These are phyloP conservation scores for Saururus chinensis DNA, from an alignment of 164 flowering plant species.

Conservation along the genomic window DNA sequence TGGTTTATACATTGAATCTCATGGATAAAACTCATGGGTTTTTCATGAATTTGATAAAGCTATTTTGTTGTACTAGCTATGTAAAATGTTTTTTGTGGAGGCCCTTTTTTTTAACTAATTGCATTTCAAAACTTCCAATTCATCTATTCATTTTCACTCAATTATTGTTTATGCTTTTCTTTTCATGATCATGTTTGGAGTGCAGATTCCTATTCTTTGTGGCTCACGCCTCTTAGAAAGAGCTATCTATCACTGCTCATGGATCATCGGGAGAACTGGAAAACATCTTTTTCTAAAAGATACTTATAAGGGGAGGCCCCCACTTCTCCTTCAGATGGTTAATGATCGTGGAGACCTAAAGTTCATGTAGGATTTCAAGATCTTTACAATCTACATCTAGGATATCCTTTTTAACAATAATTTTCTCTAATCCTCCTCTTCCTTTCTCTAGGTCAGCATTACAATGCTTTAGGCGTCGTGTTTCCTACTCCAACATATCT, in stretches of 20 bases:
- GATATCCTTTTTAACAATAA: not conserved
- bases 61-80: no score
- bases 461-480: constrained; percentile 65
- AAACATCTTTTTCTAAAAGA: constrained; percentile 72
- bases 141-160: no score
- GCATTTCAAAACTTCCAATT: no score
- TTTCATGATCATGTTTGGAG: not conserved
- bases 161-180: not conserved
- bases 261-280: constrained; percentile 75
- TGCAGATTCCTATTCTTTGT: constrained; percentile 64
- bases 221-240: constrained; percentile 55
- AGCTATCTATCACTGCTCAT: constrained; percentile 36
- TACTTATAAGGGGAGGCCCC: constrained; percentile 46
- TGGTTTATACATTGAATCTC: no score
- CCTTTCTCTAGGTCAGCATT: constrained; percentile 67
- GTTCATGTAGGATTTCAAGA: constrained; percentile 50
- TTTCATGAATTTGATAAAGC: no score
- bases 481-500: constrained; percentile 62
- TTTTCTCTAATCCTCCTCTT: not conserved
- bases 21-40: no score
- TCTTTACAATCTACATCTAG: no score
- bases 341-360: constrained; percentile 55
- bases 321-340: constrained; percentile 83
- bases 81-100: no score
- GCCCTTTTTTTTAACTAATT: no score